Conservation (phyloP, 805 yeast species). For the Alloascoidea africana region DNA sequence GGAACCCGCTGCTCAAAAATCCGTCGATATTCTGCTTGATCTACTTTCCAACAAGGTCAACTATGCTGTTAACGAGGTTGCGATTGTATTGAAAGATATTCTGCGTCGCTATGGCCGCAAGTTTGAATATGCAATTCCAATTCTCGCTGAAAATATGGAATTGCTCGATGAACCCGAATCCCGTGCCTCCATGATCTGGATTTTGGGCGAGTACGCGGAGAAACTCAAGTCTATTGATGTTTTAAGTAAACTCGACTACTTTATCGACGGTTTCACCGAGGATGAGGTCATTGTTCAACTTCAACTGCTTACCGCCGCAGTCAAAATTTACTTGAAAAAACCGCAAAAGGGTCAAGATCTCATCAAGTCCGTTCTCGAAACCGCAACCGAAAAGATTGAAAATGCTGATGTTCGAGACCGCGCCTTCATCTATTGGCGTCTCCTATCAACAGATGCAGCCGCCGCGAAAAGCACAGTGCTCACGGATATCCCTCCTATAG, state of each 20-base stretch:
- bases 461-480: constrained; percentile 50
- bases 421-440: constrained; percentile 79
- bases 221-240: constrained; percentile 27
- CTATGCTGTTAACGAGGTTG: constrained; percentile 69
- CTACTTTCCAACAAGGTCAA: constrained; percentile 58
- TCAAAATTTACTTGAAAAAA: constrained; percentile 49
- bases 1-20: constrained; percentile 41
- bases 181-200: constrained; percentile 68
- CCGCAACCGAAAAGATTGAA: constrained; percentile 60
- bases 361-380: constrained; percentile 69
- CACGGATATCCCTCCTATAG: constrained; percentile 53
- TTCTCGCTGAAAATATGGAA: constrained; percentile 26
- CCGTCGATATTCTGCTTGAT: constrained; percentile 53
- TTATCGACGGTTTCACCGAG: constrained; percentile 35
- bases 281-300: constrained; percentile 70
- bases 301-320: constrained; percentile 59
- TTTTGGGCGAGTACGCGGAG: constrained; percentile 62
- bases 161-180: constrained; percentile 72
- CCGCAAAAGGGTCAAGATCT: constrained; percentile 43
- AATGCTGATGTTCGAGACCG: constrained; percentile 84
- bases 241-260: constrained; percentile 21
- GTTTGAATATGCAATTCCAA: constrained; percentile 31
- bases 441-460: constrained; percentile 67
- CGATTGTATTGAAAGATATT: constrained; percentile 62
- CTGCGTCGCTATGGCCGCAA: constrained; percentile 56